Evolutionary conservation across 2,329 filamentous ascomycete species (phyloP).

Genomic region (Niveomyces coronatus): DNA sequence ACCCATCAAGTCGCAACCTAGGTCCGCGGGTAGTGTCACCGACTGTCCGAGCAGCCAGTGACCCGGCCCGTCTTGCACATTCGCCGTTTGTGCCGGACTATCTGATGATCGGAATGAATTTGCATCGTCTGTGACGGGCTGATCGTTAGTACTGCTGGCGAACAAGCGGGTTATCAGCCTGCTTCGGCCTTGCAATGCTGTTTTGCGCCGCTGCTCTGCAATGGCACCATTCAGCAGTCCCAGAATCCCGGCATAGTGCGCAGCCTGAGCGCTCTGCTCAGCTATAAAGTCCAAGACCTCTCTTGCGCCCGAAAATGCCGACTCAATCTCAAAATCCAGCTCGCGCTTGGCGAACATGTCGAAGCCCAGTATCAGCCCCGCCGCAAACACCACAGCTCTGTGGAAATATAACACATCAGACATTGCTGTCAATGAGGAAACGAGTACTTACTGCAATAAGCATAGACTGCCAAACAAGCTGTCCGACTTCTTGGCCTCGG

Average conservation of each 20-base stretch:
- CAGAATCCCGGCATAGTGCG: constrained; percentile 47
- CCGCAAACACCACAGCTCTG: constrained; percentile 44
- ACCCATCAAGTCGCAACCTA: constrained; percentile 8
- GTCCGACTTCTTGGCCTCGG: constrained; percentile 33
- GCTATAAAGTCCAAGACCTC: constrained; percentile 39
- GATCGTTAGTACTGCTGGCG: constrained; percentile 8
- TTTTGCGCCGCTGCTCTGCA: constrained; percentile 24
- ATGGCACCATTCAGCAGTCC: constrained; percentile 35
- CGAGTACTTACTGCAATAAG: constrained; percentile 40
- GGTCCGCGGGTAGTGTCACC: background rate
- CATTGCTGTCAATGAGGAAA: background rate
- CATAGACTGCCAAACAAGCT: constrained; percentile 45
- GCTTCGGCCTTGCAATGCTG: constrained; percentile 15
- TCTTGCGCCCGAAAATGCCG: constrained; percentile 38
- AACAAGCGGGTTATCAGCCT: constrained; percentile 20
- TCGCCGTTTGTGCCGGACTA: background rate
- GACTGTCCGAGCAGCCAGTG: constrained; percentile 1
- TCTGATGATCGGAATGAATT: background rate
- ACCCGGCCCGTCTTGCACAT: constrained; percentile 1
- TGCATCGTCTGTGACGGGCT: background rate
- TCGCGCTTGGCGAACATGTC: constrained; percentile 41
- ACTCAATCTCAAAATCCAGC: constrained; percentile 33
- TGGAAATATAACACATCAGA: background rate
- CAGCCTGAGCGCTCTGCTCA: constrained; percentile 42
- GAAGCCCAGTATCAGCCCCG: constrained; percentile 46